Base-by-base conservation (phyloP, 164 flowering plant genomes). In the Nymphaea colorata region DNA sequence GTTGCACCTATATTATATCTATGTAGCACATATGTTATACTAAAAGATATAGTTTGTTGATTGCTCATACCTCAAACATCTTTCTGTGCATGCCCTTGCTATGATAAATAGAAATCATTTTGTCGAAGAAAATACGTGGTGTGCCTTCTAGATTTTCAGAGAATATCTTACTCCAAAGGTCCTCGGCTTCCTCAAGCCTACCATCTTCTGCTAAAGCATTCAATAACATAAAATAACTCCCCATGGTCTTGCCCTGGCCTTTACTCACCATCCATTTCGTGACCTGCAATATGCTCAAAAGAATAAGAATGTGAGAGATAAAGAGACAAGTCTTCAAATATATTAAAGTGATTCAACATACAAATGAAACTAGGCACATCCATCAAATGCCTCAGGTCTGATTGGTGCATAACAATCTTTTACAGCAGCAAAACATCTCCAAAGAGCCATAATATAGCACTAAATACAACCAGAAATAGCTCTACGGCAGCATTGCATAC, bases 231-330 rank as follows among this genome's bases (percentile, higher is more conserved):
- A 70, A 86, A 72, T 90, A 89, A 62, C 86, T 90, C 64, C 96
- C 96, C 95, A 84, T 90, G 69, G 98, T 93, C 80, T 82, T 85
- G 42, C 98, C 96, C 80, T 93, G 98, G 57, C 98, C 98, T 82
- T 93, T 93, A 79, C 92, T 93, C 64, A 93, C 62, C 96, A 93
- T 93, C 98, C 98, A 93, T 74, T 93, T 93, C 12, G 88, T 81
- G 74, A 93, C 85, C 98, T 93, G 71, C 3, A 68, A 68, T 47
- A 12, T 7, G 55, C 7, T 47, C 12, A 7, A 47, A 47, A 47
- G 55, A 47, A 47, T 47, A 47, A 47, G 55, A 47, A 12, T 47
- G 36, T 25, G 36, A 25, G 36, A 25, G 36, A 25, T 0, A 25
- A 25, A 25, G 1, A 25, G 36, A 25, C 36, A 25, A 25, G 36